Evolutionary conservation across 441 rosid species (phyloP), one percentile per base, ranked within the genome.

Genomic region (Gossypium schwendimanii): DNA sequence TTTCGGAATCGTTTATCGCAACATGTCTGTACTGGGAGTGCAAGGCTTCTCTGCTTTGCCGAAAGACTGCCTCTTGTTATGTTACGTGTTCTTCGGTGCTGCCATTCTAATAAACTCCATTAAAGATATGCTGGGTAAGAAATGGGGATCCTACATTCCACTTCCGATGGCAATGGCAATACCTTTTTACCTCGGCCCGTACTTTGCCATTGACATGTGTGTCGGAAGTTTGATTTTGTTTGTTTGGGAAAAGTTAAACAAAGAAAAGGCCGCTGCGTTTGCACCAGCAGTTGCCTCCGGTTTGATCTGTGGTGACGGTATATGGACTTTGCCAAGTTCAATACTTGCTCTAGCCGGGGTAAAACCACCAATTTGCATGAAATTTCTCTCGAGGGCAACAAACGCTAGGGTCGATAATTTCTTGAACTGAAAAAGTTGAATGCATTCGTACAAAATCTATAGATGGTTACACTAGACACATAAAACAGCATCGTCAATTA

Each of bases 261-360:
- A 84, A 55, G 73, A 80, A 2, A 89, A 85, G 75, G 98, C 98
- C 0, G 90, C 90, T 18, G 91, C 85, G 2, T 93, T 85, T 41
- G 93, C 71, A 3, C 88, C 94, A 1, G 97, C 96, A 9, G 93
- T 93, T 69, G 96, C 96, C 57, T 93, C 94, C 6, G 98, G 97
- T 63, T 81, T 93, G 88, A 91, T 93, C n/a, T 90, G 98, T 39
- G 97, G 98, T 8, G 98, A 93, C 17, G 94, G 96, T 0, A 85
- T 91, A 71, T 91, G 98, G 98, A 82, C 92, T 52, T 72, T 93
- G 79, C 94, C 96, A 0, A 86, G 84, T 75, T 86, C 96, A 4
- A 88, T 93, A 64, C 91, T 93, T 0, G 93, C 94, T 54, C 78
- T 91, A 1, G 90, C 81, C 2, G 87, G 93, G 6, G 84, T 88